Percentiles rank a stretch among this genome's conserved stretches.
phyloP scores from a whole-genome alignment of 139 green algal genomes.

The Auxenochlorella pyrenoidosa region DNA sequence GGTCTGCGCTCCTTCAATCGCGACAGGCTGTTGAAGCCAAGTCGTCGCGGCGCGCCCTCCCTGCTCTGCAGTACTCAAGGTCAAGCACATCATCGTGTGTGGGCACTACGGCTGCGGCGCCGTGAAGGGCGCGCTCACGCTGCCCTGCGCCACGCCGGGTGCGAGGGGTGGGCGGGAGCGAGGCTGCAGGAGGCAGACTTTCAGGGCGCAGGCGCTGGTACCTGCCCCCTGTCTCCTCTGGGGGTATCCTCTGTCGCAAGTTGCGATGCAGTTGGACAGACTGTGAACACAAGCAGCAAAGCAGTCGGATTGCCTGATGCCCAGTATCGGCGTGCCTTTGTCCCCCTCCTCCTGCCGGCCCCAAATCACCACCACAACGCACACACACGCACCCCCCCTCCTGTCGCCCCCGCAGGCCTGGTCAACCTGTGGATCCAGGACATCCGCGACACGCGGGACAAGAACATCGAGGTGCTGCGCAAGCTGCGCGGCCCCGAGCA shows the following conservation, averaged over 20 bases:
- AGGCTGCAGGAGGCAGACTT: too few relatives aligned
- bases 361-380: too few relatives aligned
- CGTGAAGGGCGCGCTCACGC: constrained; percentile 64
- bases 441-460: constrained; percentile 64
- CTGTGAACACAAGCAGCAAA: too few relatives aligned
- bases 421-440: constrained; percentile 85
- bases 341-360: background rate
- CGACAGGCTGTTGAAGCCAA: too few relatives aligned
- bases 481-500: constrained; percentile 47
- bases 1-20: too few relatives aligned
- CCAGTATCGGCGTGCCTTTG: background rate
- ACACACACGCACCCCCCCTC: too few relatives aligned
- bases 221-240: too few relatives aligned
- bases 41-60: background rate
- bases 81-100: constrained; percentile 86
- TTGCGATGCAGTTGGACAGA: too few relatives aligned
- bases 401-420: constrained; percentile 43
- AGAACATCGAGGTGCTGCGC: constrained; percentile 40
- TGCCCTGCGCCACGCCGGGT: constrained; percentile 61
- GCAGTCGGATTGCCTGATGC: too few relatives aligned
- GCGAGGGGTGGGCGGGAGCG: background rate
- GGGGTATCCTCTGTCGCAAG: too few relatives aligned
- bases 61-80: constrained; percentile 62
- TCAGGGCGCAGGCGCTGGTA: too few relatives aligned
- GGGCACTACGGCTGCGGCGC: constrained; percentile 88